Evolutionary conservation across 495 filamentous ascomycete genomes (phyloP).

Genomic region (Penicillium turbatum): DNA sequence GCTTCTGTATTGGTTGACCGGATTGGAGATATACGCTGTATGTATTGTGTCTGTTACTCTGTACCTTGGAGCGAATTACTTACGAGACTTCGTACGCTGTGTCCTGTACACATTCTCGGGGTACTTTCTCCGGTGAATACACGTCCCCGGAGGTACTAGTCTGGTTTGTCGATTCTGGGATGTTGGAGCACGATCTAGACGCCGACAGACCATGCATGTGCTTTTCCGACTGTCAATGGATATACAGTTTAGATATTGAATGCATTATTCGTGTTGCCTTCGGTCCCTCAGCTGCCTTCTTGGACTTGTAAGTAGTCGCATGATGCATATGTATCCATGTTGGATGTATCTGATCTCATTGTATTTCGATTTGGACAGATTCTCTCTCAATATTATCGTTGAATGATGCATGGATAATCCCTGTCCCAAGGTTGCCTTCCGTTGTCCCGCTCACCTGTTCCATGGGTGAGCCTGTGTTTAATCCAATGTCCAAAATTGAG

Average conservation of each 20-base stretch:
- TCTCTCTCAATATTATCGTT: background rate
- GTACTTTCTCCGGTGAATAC: background rate
- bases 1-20: background rate
- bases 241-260: background rate
- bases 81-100: background rate
- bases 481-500: conserved; percentile 7
- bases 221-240: background rate
- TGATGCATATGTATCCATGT: background rate
- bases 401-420: background rate
- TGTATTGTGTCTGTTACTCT: conserved; percentile 1
- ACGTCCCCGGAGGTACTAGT: background rate
- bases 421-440: background rate
- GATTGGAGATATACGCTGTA: background rate
- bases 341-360: background rate
- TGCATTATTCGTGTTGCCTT: background rate
- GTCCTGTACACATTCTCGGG: background rate
- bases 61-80: conserved; percentile 1
- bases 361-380: background rate
- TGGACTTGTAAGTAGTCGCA: background rate
- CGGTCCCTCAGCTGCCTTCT: background rate
- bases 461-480: conserved; percentile 8
- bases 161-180: background rate
- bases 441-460: conserved; percentile 7
- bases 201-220: background rate
- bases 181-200: background rate